Conservation (phyloP, 768 basidiomycete species). For the Gymnopilus dilepis region DNA sequence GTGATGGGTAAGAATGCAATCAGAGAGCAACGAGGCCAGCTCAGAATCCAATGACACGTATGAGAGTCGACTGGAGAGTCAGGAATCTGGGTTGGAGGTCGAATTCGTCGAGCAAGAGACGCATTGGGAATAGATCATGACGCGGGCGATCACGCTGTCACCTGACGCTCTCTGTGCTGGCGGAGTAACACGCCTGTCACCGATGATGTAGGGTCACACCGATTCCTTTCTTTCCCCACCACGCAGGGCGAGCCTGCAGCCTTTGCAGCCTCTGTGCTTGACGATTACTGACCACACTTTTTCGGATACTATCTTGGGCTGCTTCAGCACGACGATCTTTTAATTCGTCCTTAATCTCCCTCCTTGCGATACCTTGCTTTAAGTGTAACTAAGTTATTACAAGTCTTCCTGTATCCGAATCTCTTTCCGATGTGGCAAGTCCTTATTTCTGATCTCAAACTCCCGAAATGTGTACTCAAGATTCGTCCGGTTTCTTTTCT, state of each 20-base stretch:
- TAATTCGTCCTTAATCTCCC: slow-evolving; percentile 26
- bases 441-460: slow-evolving; percentile 15
- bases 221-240: slow-evolving; percentile 25
- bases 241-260: slow-evolving; percentile 27
- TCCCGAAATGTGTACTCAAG: slow-evolving; percentile 15
- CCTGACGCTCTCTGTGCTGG: slow-evolving; percentile 26
- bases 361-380: slow-evolving; percentile 30
- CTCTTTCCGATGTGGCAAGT: slow-evolving; percentile 32
- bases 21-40: slow-evolving; percentile 7
- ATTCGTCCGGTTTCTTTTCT: slow-evolving; percentile 18
- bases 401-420: slow-evolving; percentile 17
- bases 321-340: slow-evolving; percentile 19
- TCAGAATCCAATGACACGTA: neutral
- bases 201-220: slow-evolving; percentile 29
- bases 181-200: slow-evolving; percentile 24
- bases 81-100: neutral
- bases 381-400: slow-evolving; percentile 5
- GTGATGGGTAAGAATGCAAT: slow-evolving; percentile 3
- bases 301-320: slow-evolving; percentile 18
- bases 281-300: slow-evolving; percentile 20
- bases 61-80: neutral
- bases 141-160: slow-evolving; percentile 25
- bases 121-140: neutral
- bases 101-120: no score
- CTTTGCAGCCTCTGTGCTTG: slow-evolving; percentile 21